Evolutionary conservation across 345 rosid genomes (phyloP).

Genomic region (Citrus glauca): DNA sequence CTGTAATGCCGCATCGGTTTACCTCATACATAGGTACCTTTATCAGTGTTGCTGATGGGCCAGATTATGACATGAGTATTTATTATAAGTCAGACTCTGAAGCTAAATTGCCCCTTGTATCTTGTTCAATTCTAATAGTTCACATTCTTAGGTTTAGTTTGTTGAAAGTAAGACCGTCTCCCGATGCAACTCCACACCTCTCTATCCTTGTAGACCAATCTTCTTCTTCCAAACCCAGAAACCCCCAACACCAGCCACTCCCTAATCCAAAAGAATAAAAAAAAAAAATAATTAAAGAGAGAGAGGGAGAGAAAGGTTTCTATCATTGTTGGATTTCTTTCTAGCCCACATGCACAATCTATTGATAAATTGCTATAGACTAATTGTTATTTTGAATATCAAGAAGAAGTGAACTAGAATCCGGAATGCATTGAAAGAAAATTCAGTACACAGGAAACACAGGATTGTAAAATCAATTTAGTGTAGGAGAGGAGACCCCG

Average conservation of each 20-base stretch:
- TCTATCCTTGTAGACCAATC: too few relatives aligned
- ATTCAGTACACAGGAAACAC: not conserved
- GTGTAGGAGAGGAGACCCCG: not conserved
- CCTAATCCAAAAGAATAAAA: too few relatives aligned
- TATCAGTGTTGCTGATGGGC: not conserved
- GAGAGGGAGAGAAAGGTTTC: too few relatives aligned
- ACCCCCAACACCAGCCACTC: too few relatives aligned
- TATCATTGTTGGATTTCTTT: too few relatives aligned
- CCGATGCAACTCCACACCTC: too few relatives aligned
- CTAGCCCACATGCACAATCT: not conserved
- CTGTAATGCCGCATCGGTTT: not conserved
- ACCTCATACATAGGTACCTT: not conserved
- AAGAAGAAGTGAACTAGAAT: not conserved
- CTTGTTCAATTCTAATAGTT: too few relatives aligned
- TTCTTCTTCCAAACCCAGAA: too few relatives aligned
- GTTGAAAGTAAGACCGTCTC: too few relatives aligned
- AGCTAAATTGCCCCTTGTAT: not conserved
- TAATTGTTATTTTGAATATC: not conserved
- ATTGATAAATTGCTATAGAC: not conserved
- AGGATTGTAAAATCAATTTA: not conserved
- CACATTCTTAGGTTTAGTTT: too few relatives aligned
- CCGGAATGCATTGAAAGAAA: not conserved
- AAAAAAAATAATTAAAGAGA: too few relatives aligned
- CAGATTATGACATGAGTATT: not conserved
- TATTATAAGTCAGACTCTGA: not conserved